Percentiles rank a stretch among this genome's conserved stretches.
These are phyloP conservation scores for Tulasnella sp. DNA, from an alignment of 768 basidiomycete genomes.

Conservation along the genomic window DNA sequence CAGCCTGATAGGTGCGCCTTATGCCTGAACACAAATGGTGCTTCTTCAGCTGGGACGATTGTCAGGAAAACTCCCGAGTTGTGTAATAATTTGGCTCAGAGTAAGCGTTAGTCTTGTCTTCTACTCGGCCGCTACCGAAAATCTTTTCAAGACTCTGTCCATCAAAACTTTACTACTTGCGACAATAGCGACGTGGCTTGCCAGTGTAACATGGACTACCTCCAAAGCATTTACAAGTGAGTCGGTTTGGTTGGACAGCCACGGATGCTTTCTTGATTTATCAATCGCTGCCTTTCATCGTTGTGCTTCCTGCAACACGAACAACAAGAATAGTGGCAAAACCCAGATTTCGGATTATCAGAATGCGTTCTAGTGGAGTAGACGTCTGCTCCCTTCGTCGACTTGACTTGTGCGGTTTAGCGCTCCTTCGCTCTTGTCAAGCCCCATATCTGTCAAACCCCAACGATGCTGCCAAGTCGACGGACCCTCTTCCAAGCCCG, in stretches of 20 bases:
- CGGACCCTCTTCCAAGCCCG: background rate
- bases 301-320: constrained; percentile 22
- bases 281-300: background rate
- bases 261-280: background rate
- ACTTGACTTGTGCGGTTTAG: background rate
- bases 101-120: background rate
- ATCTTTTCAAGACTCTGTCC: background rate
- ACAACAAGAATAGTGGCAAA: constrained; percentile 15
- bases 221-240: constrained; percentile 19
- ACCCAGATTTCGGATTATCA: constrained; percentile 12
- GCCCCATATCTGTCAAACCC: background rate
- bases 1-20: constrained; percentile 1
- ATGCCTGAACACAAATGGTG: constrained; percentile 1
- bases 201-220: constrained; percentile 19
- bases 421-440: background rate
- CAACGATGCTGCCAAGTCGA: constrained; percentile 16
- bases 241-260: background rate
- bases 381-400: background rate
- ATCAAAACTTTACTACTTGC: constrained; percentile 18
- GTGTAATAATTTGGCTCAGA: constrained; percentile 17
- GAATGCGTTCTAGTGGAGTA: background rate
- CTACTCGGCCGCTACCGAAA: too few relatives aligned
- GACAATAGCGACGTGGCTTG: constrained; percentile 5
- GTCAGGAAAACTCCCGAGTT: constrained; percentile 2
- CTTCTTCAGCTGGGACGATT: background rate